Conservation (phyloP, 805 yeast genomes). For the Pachysolen tannophilus region DNA sequence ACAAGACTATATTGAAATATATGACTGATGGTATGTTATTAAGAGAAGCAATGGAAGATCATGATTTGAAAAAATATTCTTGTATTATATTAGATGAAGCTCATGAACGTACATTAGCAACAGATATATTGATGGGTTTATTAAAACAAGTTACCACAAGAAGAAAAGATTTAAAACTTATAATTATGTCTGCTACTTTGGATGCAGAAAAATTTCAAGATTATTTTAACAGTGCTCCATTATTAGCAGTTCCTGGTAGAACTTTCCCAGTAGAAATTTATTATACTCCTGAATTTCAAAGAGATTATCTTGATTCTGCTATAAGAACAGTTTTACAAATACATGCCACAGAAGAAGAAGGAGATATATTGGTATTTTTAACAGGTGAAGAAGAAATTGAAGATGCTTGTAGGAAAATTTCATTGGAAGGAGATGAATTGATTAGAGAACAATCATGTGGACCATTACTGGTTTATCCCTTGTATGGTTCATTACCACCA, state of each 20-base stretch:
- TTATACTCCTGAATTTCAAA: conserved; percentile 94
- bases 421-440: conserved; percentile 83
- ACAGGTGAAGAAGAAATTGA: conserved; percentile 99
- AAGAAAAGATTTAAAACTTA: conserved; percentile 83
- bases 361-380: conserved; percentile 78
- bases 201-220: conserved; percentile 94
- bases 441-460: conserved; percentile 87
- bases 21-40: conserved; percentile 99
- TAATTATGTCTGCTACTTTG: conserved; percentile 95
- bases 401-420: conserved; percentile 86
- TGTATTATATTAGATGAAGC: conserved; percentile 96
- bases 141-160: conserved; percentile 72
- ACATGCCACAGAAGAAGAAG: conserved; percentile 93
- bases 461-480: conserved; percentile 81
- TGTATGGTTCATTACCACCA: conserved; percentile 96
- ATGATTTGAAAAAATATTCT: conserved; percentile 67
- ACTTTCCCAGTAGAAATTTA: conserved; percentile 96
- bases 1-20: conserved; percentile 79
- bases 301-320: conserved; percentile 92
- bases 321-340: conserved; percentile 92
- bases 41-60: conserved; percentile 97
- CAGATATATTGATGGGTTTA: conserved; percentile 94
- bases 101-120: conserved; percentile 93
- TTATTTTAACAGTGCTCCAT: conserved; percentile 86
- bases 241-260: conserved; percentile 95